phyloP scores from a whole-genome alignment of 2,329 filamentous ascomycete genomes.

The Grosmannia penicillata region DNA sequence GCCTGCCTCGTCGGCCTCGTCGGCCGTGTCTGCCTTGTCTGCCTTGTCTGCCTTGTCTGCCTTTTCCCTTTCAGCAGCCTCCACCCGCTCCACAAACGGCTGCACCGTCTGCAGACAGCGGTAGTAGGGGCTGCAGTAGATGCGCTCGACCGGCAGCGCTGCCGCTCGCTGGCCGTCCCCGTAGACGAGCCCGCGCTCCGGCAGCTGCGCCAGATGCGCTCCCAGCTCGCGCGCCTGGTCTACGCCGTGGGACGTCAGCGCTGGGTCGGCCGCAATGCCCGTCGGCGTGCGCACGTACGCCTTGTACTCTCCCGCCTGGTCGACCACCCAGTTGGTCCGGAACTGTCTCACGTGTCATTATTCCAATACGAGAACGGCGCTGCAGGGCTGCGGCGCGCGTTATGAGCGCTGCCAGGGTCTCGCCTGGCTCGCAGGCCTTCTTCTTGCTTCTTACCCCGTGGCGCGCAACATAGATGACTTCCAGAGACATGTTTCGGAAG shows the following conservation, averaged over 20 bases:
- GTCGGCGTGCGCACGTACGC: slow-evolving; percentile 66
- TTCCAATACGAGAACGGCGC: slow-evolving; percentile 1
- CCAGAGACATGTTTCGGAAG: slow-evolving; percentile 42
- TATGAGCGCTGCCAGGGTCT: too few species aligned
- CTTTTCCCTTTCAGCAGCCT: neutral
- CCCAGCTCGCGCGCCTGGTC: slow-evolving; percentile 69
- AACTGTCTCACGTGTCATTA: slow-evolving; percentile 39
- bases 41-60: neutral
- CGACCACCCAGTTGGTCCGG: slow-evolving; percentile 78
- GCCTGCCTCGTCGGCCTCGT: neutral
- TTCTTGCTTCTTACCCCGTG: slow-evolving; percentile 53
- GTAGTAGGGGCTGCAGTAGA: slow-evolving; percentile 82
- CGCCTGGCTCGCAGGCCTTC: too few species aligned
- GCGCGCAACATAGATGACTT: slow-evolving; percentile 59
- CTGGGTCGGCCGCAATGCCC: slow-evolving; percentile 74
- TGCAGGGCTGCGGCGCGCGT: too few species aligned
- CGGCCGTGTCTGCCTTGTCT: neutral
- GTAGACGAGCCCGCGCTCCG: neutral
- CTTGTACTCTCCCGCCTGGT: slow-evolving; percentile 69
- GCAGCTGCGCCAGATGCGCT: slow-evolving; percentile 33
- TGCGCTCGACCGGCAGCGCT: slow-evolving; percentile 52
- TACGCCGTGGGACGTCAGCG: slow-evolving; percentile 75
- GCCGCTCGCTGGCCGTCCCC: slow-evolving; percentile 20
- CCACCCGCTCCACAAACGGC: slow-evolving; percentile 37
- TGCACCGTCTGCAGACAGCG: slow-evolving; percentile 73